Evolutionary conservation across 495 filamentous ascomycete species (phyloP), one percentile per base, ranked within the genome.

Genomic region (Lophium mytilinum): DNA sequence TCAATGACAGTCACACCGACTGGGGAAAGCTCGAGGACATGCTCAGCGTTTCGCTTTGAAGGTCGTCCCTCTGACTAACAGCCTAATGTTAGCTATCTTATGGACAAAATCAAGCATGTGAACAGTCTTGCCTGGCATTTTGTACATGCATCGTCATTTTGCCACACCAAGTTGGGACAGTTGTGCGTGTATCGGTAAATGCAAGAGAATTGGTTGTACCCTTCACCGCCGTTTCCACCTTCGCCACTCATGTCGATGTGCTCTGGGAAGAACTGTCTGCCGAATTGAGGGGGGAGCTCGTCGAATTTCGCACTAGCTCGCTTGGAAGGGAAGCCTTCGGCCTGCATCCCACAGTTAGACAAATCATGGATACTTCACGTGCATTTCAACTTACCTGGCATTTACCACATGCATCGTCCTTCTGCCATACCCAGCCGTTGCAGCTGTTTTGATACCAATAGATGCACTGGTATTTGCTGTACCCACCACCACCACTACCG

Each of bases 351-450:
- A n/a, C 8, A 10, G 43, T 48, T 48, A 18, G 10, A 18, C 11
- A 39, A 12, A 15, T 36, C 21, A 6, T 52, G 56, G 53, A 56
- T 43, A 35, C 46, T 19, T 55, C 10, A 55, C 39, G 21, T 56
- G 42, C 43, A 49, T 55, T 11, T 54, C 48, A 46, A 53, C 33
- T 30, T 56, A 64, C 49, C 52, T 61, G 17, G 55, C 35, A 39
- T 18, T 4, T 49, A 49, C 42, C 21, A 62, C 58, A 54, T 6
- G 51, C 51, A 43, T 40, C 51, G 17, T 30, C 51, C 17, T 54
- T 51, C 30, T 51, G 49, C 49, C 49, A 51, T 1, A 51, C 49
- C 49, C 49, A 51, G 36, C 36, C 36, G n/a, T 18, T 18, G n/a
- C 49, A 51, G n/a, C 36, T 51, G 49, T 51, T 14, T 24, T 33